Conservation (phyloP, 805 yeast genomes). For the Debaryomyces hansenii region DNA sequence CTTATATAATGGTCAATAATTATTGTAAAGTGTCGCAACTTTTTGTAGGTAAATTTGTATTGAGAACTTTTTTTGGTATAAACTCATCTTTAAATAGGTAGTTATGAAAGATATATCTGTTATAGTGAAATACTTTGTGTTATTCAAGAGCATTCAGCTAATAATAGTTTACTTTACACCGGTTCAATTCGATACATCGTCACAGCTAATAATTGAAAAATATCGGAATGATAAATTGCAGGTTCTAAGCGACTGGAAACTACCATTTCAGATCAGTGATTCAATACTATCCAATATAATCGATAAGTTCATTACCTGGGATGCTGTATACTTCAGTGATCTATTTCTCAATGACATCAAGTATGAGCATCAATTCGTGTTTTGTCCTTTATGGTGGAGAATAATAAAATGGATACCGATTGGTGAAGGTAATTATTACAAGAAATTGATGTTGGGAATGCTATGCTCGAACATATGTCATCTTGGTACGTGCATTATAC, state of each 20-base stretch:
- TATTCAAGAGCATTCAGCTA: constrained; percentile 39
- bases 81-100: background rate
- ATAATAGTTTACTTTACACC: constrained; percentile 41
- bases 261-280: background rate
- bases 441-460: constrained; percentile 47
- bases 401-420: constrained; percentile 30
- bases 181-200: constrained; percentile 50
- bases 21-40: too few relatives aligned
- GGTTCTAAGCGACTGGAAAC: background rate
- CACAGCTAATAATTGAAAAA: constrained; percentile 31
- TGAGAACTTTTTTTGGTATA: background rate
- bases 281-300: constrained; percentile 26
- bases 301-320: constrained; percentile 75
- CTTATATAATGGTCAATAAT: constrained; percentile 2
- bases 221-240: background rate
- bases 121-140: constrained; percentile 20
- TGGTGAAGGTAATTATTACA: constrained; percentile 37
- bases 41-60: background rate
- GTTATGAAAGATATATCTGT: constrained; percentile 6
- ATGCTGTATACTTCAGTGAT: constrained; percentile 71
- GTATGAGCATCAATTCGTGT: constrained; percentile 92
- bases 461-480: constrained; percentile 55
- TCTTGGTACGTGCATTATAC: constrained; percentile 44
- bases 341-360: constrained; percentile 48
- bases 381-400: constrained; percentile 75